phyloP scores from a whole-genome alignment of 306 rosid species.

The Malus domestica region ASM211411v1 NC_041793.1:26349501-26350000 shows the following conservation, averaged over 20 bases:
- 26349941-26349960: background rate
- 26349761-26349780: background rate
- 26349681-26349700: too few species aligned
- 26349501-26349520: too few species aligned
- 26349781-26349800: background rate
- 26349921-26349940: constrained; percentile 41
- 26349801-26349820: constrained; percentile 43
- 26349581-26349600: too few species aligned
- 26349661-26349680: too few species aligned
- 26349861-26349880: constrained; percentile 20
- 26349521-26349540: too few species aligned
- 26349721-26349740: background rate
- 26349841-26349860: constrained; percentile 48
- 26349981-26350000: background rate
- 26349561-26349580: background rate
- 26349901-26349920: constrained; percentile 39
- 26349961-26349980: background rate
- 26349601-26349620: too few species aligned
- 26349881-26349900: constrained; percentile 35
- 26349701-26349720: background rate
- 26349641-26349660: too few species aligned
- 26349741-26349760: background rate
- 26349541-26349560: too few species aligned
- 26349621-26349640: too few species aligned
- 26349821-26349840: constrained; percentile 35